Evolutionary conservation across 495 filamentous ascomycete species (phyloP).

Genomic region (Letharia columbiana): DNA sequence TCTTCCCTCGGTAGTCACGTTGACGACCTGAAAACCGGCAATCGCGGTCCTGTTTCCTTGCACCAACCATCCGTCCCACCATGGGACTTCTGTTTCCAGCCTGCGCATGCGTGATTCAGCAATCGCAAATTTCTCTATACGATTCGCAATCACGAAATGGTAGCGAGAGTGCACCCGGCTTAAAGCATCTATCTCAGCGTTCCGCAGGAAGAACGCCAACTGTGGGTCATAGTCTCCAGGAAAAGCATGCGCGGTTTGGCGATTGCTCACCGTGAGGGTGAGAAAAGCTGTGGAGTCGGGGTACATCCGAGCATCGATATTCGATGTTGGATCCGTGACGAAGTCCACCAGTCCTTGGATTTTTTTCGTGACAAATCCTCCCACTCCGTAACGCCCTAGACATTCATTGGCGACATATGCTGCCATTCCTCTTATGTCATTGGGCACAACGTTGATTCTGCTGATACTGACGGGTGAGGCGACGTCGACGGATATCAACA

Average conservation of each 20-base stretch:
- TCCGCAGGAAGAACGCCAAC: constrained; percentile 6
- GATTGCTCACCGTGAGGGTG: constrained; percentile 10
- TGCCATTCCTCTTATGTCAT: constrained; percentile 17
- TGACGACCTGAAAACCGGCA: neutral
- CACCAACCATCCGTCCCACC: neutral
- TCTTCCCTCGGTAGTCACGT: neutral
- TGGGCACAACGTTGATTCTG: constrained; percentile 3
- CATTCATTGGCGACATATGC: constrained; percentile 10
- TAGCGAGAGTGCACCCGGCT: neutral
- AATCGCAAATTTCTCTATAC: neutral
- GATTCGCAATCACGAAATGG: neutral
- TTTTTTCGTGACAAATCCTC: constrained; percentile 14
- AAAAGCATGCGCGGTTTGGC: neutral
- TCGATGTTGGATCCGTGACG: constrained; percentile 7
- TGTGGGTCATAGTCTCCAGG: constrained; percentile 17
- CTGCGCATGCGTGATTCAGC: neutral
- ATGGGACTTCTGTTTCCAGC: constrained; percentile 5
- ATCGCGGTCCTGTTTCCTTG: neutral
- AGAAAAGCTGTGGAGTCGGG: constrained; percentile 12
- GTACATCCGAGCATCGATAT: constrained; percentile 3
- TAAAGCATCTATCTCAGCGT: constrained; percentile 3
- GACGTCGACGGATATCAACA: constrained; percentile 8
- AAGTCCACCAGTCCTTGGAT: constrained; percentile 16
- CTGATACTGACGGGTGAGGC: constrained; percentile 2
- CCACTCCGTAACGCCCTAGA: neutral